phyloP scores from a whole-genome alignment of 2,329 filamentous ascomycete genomes.

The Penicillium paneum region DNA sequence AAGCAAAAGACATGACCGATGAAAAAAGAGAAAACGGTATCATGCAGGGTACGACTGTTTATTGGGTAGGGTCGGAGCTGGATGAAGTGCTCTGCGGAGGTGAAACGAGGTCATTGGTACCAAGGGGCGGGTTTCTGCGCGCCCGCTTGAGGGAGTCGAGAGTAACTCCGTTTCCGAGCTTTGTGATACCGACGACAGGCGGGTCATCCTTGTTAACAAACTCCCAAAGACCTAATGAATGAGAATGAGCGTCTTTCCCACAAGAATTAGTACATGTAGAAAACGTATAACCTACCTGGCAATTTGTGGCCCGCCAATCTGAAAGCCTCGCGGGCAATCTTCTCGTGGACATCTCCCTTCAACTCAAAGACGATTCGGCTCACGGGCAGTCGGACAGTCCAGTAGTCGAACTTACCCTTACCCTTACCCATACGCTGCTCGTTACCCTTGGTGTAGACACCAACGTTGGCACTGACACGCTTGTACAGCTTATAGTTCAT shows the following conservation, averaged over 20 bases:
- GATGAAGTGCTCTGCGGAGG: conserved; percentile 36
- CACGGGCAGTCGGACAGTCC: conserved; percentile 85
- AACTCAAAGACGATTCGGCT: conserved; percentile 92
- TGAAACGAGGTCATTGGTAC: conserved; percentile 28
- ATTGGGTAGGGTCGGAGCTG: conserved; percentile 36
- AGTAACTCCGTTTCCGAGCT: conserved; percentile 75
- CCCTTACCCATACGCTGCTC: conserved; percentile 99
- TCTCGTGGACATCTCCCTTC: conserved; percentile 88
- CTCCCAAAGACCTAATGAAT: conserved; percentile 61
- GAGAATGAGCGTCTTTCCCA: conserved; percentile 18
- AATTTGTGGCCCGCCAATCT: conserved; percentile 91
- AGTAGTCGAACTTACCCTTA: conserved; percentile 95
- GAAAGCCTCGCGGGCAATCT: conserved; percentile 90
- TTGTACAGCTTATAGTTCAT: conserved; percentile 92
- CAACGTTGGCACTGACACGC: conserved; percentile 85
- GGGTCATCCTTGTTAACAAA: conserved; percentile 92
- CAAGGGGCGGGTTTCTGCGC: conserved; percentile 60
- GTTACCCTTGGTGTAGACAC: conserved; percentile 92
- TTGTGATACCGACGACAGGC: conserved; percentile 87
- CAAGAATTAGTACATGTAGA: neutral
- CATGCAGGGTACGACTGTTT: conserved; percentile 18
- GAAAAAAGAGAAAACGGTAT: conserved; percentile 11
- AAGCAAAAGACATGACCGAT: conserved; percentile 10
- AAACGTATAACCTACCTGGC: conserved; percentile 62
- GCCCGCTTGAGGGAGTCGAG: conserved; percentile 79